A percentile compares a stretch with the other conserved stretches of the same genome.
These are phyloP conservation scores for Apium graveolens DNA, from an alignment of 129 eudicot genomes.

Conservation along the genomic window DNA sequence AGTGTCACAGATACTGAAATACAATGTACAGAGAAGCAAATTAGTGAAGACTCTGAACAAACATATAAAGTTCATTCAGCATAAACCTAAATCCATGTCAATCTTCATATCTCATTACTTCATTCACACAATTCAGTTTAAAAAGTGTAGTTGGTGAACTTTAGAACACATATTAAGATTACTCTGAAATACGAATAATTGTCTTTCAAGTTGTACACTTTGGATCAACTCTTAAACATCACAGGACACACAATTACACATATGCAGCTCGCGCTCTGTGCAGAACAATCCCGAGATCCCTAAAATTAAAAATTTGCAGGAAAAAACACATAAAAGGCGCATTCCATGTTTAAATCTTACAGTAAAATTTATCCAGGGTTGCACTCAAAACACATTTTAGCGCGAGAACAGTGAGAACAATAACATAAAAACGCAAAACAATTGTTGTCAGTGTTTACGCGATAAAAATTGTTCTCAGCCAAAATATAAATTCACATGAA, in stretches of 20 bases:
- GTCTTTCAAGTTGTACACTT: neutral
- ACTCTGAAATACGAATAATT: too few relatives aligned
- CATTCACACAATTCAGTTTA: neutral
- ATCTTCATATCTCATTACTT: neutral
- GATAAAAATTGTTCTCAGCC: too few relatives aligned
- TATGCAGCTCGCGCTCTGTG: neutral
- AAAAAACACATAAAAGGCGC: too few relatives aligned
- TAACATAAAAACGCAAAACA: too few relatives aligned
- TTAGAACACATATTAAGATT: too few relatives aligned
- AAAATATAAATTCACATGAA: neutral
- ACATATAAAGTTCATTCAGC: neutral
- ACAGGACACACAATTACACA: neutral
- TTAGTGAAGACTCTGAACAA: neutral
- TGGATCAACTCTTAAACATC: neutral
- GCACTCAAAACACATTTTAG: too few relatives aligned
- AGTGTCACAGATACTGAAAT: constrained; percentile 39
- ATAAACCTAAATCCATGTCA: neutral
- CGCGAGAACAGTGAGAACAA: too few relatives aligned
- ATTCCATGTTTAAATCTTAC: too few relatives aligned
- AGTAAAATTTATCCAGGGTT: too few relatives aligned
- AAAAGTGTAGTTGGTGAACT: neutral
- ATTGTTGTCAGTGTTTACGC: too few relatives aligned
- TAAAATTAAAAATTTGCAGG: neutral
- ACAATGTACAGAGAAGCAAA: neutral
- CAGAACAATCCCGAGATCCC: neutral